These are phyloP conservation scores for Cutaneotrichosporon sp. DNA, from an alignment of 1,284 basidiomycete genomes.

Conservation along the genomic window DNA sequence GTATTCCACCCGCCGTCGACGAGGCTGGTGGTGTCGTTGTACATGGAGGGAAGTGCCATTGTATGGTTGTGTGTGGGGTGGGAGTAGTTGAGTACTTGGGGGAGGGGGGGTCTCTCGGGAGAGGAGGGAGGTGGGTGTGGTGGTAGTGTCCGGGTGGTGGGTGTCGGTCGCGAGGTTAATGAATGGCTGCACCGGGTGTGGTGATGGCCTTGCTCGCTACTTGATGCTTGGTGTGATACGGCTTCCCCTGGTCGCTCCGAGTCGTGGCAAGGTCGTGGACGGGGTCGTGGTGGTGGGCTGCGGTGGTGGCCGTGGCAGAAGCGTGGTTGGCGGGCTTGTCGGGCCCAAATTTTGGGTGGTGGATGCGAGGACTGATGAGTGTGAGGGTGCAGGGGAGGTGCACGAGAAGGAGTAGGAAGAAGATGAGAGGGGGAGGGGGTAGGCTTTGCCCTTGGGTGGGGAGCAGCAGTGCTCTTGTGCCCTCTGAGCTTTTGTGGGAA, in stretches of 20 bases:
- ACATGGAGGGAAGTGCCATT: not conserved
- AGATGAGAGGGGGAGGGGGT: not conserved
- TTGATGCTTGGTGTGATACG: not conserved
- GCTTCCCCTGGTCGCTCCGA: not conserved
- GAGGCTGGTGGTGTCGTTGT: not conserved
- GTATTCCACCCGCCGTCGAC: not conserved
- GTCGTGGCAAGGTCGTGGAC: not conserved
- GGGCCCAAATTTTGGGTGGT: not conserved
- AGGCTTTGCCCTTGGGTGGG: not conserved
- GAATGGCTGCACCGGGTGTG: not conserved
- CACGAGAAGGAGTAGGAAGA: constrained; percentile 1
- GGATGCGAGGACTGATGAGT: not conserved
- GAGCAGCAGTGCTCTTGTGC: not conserved
- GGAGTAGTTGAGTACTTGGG: not conserved
- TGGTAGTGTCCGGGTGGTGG: not conserved
- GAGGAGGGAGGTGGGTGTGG: not conserved
- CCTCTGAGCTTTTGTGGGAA: not conserved
- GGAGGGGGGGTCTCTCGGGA: not conserved
- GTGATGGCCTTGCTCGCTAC: not conserved
- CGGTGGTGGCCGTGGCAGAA: not conserved
- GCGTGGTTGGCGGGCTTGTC: not conserved
- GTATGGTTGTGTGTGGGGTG: not conserved
- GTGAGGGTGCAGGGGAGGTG: not conserved
- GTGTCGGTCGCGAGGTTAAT: not conserved
- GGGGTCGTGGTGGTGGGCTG: not conserved